Percentiles rank a stretch among this genome's conserved stretches.
These are phyloP conservation scores for Entomortierella lignicola DNA, from an alignment of 192 early-diverging fungal genomes.

Conservation along the genomic window DNA sequence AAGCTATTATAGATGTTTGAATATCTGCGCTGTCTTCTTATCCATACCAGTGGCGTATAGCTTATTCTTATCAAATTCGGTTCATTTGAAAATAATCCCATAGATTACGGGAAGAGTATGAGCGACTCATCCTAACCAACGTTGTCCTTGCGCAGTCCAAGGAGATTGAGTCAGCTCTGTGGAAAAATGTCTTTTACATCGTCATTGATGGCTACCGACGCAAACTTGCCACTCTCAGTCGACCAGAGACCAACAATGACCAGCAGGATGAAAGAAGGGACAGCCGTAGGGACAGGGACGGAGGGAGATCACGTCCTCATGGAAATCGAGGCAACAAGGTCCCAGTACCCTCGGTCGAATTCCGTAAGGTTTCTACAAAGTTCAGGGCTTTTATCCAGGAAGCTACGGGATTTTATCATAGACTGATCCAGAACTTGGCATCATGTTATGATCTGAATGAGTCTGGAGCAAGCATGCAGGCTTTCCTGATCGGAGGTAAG, in stretches of 20 bases:
- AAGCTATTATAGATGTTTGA: too few relatives aligned
- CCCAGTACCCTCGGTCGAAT: conserved; percentile 22
- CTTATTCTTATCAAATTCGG: neutral
- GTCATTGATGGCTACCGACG: conserved; percentile 63
- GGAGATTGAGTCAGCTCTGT: conserved; percentile 59
- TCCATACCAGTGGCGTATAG: neutral
- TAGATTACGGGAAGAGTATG: conserved; percentile 60
- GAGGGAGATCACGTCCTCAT: conserved; percentile 28
- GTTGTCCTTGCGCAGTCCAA: conserved; percentile 58
- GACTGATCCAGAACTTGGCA: conserved; percentile 57
- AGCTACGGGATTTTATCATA: conserved; percentile 64
- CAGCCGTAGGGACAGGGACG: conserved; percentile 16
- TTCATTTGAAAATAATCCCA: conserved; percentile 7
- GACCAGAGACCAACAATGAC: conserved; percentile 16
- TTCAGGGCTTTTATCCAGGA: conserved; percentile 63
- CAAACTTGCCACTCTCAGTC: conserved; percentile 46
- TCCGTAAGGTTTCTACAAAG: conserved; percentile 51
- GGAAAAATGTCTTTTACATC: conserved; percentile 64
- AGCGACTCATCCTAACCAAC: conserved; percentile 57
- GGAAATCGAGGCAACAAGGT: conserved; percentile 37
- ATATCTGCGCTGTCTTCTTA: neutral
- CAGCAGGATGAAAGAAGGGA: conserved; percentile 21
- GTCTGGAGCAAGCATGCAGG: conserved; percentile 48
- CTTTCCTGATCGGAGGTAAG: conserved; percentile 43
- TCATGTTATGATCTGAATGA: conserved; percentile 56